These are phyloP conservation scores for Tylopilus sp. DNA, from an alignment of 768 basidiomycete genomes.

Conservation along the genomic window DNA sequence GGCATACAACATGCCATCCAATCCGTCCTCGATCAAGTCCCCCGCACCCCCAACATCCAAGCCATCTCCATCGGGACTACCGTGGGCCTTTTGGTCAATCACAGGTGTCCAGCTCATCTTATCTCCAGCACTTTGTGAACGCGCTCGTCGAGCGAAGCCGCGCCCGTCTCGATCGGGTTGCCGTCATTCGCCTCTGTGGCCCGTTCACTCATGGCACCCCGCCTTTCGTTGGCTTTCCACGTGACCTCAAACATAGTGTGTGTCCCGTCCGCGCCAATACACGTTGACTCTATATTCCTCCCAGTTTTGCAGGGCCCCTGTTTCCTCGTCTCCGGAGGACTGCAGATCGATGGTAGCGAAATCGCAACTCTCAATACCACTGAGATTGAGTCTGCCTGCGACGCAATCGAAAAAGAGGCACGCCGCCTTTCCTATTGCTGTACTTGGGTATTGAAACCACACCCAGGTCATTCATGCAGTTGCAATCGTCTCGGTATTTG, in stretches of 20 bases:
- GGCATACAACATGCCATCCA: constrained; percentile 55
- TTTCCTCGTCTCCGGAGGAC: constrained; percentile 36
- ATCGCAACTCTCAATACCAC: constrained; percentile 40
- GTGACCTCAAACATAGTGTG: constrained; percentile 29
- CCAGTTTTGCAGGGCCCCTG: constrained; percentile 29
- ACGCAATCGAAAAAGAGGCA: constrained; percentile 33
- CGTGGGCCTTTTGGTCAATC: constrained; percentile 23
- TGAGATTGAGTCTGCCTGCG: constrained; percentile 45
- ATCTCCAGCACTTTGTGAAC: constrained; percentile 49
- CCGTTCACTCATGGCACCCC: constrained; percentile 58
- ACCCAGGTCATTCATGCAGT: constrained; percentile 29
- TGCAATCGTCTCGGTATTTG: constrained; percentile 47
- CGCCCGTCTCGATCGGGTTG: constrained; percentile 52
- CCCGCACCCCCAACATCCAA: constrained; percentile 37
- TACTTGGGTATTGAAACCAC: background rate
- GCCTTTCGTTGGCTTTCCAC: constrained; percentile 52
- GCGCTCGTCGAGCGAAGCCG: constrained; percentile 58
- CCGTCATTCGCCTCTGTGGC: constrained; percentile 60
- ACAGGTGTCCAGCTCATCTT: background rate
- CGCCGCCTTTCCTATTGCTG: constrained; percentile 3
- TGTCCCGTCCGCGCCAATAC: constrained; percentile 9
- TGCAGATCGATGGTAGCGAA: constrained; percentile 47
- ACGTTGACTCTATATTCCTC: too few relatives aligned
- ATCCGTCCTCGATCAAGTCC: constrained; percentile 39
- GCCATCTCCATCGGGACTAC: constrained; percentile 63